These are phyloP conservation scores for Bromus sterilis DNA, from an alignment of 176 grass and related monocot species.

Conservation along the genomic window DNA sequence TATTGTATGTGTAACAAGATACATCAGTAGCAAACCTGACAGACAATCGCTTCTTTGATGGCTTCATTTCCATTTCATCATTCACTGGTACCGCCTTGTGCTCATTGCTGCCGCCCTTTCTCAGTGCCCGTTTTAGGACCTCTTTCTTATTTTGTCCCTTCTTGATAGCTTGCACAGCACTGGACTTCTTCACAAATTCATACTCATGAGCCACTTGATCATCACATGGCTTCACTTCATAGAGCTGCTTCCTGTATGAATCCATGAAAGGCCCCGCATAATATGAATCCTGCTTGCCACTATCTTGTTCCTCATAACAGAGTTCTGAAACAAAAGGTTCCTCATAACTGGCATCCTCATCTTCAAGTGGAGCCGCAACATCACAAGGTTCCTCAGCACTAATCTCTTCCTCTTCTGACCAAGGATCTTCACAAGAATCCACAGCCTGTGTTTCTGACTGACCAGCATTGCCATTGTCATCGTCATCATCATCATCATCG, in stretches of 20 bases:
- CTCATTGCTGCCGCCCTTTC: background rate
- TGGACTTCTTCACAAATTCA: background rate
- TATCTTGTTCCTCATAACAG: constrained; percentile 11
- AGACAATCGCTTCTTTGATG: constrained; percentile 20
- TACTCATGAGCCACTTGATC: background rate
- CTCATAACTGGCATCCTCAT: constrained; percentile 9
- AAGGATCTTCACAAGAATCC: constrained; percentile 5
- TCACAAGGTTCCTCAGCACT: background rate
- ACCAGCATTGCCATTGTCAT: background rate
- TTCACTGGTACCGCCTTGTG: background rate
- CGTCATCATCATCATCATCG: constrained; percentile 18
- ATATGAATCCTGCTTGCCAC: background rate
- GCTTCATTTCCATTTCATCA: constrained; percentile 3
- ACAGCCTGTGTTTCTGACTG: background rate
- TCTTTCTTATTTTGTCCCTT: constrained; percentile 1
- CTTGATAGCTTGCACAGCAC: background rate
- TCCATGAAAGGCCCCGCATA: background rate
- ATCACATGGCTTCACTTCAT: constrained; percentile 4
- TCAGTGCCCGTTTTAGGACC: background rate
- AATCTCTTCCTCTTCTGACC: constrained; percentile 13
- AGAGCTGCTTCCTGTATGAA: background rate
- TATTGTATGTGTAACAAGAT: constrained; percentile 20
- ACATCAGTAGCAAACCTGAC: constrained; percentile 35
- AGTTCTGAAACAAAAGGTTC: constrained; percentile 15
- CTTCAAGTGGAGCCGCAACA: background rate